These are phyloP conservation scores for Zopfochytrium polystomum DNA, from an alignment of 371 early-diverging fungal genomes.

Conservation along the genomic window DNA sequence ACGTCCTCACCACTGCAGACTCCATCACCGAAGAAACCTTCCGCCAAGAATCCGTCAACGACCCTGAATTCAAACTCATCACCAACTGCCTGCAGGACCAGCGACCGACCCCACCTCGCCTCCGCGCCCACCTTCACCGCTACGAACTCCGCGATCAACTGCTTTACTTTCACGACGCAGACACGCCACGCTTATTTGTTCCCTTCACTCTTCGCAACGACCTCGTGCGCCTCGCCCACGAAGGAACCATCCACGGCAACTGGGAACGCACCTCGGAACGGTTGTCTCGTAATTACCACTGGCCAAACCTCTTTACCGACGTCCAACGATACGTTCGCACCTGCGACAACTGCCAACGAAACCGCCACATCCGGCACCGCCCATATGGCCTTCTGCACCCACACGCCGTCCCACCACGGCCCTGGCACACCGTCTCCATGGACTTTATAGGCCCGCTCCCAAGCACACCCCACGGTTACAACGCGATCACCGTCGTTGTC, in stretches of 20 bases:
- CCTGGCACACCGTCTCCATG: constrained; percentile 14
- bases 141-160: constrained; percentile 10
- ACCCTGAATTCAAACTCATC: too few relatives aligned
- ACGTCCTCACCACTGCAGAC: not conserved
- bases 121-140: constrained; percentile 1
- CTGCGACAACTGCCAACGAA: constrained; percentile 21
- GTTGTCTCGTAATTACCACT: constrained; percentile 16
- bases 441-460: constrained; percentile 19
- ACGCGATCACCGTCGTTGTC: constrained; percentile 16
- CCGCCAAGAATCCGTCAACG: too few relatives aligned
- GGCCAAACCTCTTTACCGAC: constrained; percentile 16
- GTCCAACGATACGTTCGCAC: constrained; percentile 13
- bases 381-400: too few relatives aligned
- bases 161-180: constrained; percentile 12
- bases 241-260: too few relatives aligned
- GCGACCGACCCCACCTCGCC: not conserved
- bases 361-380: constrained; percentile 10
- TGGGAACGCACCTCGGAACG: too few relatives aligned
- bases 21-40: not conserved
- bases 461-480: not conserved
- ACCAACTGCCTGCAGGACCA: too few relatives aligned
- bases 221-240: too few relatives aligned
- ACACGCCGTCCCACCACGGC: constrained; percentile 14
- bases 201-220: constrained; percentile 1
- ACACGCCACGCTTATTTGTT: constrained; percentile 8